Evolutionary conservation across 345 rosid species (phyloP), one percentile per base, ranked within the genome.

Genomic region (Raphanus raphanistrum): DNA sequence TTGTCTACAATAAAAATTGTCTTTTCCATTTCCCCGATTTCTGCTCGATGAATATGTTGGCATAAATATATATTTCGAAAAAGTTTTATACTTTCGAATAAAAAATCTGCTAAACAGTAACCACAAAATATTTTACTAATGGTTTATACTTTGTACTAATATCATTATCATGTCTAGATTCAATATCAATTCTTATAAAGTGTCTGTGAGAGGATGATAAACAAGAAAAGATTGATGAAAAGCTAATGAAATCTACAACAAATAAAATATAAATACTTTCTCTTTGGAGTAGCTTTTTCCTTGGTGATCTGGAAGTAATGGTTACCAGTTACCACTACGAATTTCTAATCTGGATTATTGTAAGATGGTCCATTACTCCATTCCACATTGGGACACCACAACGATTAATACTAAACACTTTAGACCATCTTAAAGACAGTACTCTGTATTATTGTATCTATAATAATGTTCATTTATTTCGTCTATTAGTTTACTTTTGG

Each of bases 401-500:
- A 45, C 48, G 4, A 16, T 66, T 66, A n/a, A 16, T 68, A 29
- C 16, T 45, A 3, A 45, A 45, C 16, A 45, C 15, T 45, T 45
- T 12, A 13, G 52, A 45, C n/a, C 5, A 45, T 45, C 73, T 67
- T 58, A 15, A 15, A 52, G 25, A 32, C 50, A 21, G 21, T 21
- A 48, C 10, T 11, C 4, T n/a, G 8, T 52, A 54, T 35, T 8
- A 3, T 54, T 33, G 36, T 35, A 27, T 65, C 17, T 35, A 0
- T 35, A 3, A 16, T 55, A 38, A 55, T 15, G 12, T 64, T 25
- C 57, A 13, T 48, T 48, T 48, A 4, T 48, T 48, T 48, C 17
- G 54, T 13, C 16, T 48, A n/a, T 64, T 25, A 52, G 27, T 48
- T 27, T 31, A 32, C 52, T 72, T 62, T 45, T 31, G 68, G 76